These are phyloP conservation scores for Clonostachys sp. DNA, from an alignment of 2,329 filamentous ascomycete species.

Conservation along the genomic window DNA sequence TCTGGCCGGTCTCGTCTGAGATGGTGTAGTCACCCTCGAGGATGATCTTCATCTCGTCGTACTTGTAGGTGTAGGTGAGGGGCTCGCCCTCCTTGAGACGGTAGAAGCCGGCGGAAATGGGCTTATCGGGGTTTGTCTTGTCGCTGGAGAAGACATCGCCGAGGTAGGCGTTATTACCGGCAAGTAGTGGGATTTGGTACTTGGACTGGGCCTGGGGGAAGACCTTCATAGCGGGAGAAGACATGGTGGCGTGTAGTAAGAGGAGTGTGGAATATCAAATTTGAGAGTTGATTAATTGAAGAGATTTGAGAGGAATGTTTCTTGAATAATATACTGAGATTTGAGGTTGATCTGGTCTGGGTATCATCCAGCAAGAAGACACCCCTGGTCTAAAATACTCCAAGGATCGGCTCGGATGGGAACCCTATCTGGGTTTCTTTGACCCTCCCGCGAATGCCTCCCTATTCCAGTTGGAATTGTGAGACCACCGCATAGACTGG, in stretches of 20 bases:
- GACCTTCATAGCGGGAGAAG: constrained; percentile 37
- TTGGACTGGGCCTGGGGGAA: constrained; percentile 51
- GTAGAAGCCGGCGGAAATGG: constrained; percentile 62
- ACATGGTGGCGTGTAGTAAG: constrained; percentile 15
- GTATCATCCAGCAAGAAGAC: too few relatives aligned
- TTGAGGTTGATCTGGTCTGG: not conserved
- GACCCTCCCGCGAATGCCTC: too few relatives aligned
- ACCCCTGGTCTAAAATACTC: too few relatives aligned
- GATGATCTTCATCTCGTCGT: constrained; percentile 73
- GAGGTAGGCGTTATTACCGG: constrained; percentile 64
- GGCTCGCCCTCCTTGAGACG: constrained; percentile 63
- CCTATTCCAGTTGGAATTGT: too few relatives aligned
- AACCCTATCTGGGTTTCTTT: too few relatives aligned
- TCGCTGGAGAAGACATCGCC: constrained; percentile 57
- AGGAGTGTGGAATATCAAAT: too few relatives aligned
- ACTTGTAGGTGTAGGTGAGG: constrained; percentile 64
- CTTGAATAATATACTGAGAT: too few relatives aligned
- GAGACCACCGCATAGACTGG: too few relatives aligned
- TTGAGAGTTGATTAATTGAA: too few relatives aligned
- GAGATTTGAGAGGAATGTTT: too few relatives aligned
- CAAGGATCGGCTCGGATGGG: too few relatives aligned
- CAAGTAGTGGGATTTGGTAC: constrained; percentile 61
- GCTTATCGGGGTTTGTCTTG: constrained; percentile 48
- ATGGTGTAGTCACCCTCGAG: constrained; percentile 64
- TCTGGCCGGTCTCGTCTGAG: constrained; percentile 55